Conservation (phyloP, 1,139 yeast genomes). For the Protomyces inouyei region DNA sequence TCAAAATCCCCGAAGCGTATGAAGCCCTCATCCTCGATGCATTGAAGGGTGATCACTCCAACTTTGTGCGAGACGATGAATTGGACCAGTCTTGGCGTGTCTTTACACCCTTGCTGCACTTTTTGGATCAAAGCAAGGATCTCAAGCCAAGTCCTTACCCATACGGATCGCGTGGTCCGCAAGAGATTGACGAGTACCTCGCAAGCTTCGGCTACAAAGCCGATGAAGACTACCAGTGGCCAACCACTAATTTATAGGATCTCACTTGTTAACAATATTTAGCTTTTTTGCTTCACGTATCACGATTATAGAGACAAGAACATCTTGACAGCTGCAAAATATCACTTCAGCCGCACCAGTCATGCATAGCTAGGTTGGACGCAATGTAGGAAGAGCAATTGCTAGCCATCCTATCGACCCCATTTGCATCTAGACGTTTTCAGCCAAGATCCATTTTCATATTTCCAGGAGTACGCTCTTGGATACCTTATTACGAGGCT, state of each 20-base stretch:
- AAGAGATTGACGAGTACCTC: constrained; percentile 57
- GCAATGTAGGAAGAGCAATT: no score
- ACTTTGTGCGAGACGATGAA: constrained; percentile 97
- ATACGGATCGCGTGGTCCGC: constrained; percentile 91
- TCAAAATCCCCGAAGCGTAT: constrained; percentile 89
- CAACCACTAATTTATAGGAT: constrained; percentile 37
- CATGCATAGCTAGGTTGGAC: no score
- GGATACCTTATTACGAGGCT: no score
- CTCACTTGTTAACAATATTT: background rate
- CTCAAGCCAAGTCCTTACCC: constrained; percentile 60
- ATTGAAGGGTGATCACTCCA: constrained; percentile 86
- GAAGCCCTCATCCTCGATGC: constrained; percentile 93
- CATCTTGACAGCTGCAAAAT: background rate
- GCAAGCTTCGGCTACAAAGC: constrained; percentile 64
- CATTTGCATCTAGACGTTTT: no score
- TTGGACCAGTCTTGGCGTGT: constrained; percentile 88
- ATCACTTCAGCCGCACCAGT: no score
- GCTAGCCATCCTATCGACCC: no score
- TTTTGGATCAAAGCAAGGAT: constrained; percentile 55
- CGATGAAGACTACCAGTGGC: constrained; percentile 72
- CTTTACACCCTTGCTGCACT: constrained; percentile 82
- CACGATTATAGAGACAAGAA: background rate
- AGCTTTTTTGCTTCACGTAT: background rate
- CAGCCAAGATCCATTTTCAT: no score
- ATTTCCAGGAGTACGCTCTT: no score